A percentile compares a stretch with the other conserved stretches of the same genome.
These are phyloP conservation scores for Hygrophila difformis DNA, from an alignment of 257 asterid genomes.

Conservation along the genomic window DNA sequence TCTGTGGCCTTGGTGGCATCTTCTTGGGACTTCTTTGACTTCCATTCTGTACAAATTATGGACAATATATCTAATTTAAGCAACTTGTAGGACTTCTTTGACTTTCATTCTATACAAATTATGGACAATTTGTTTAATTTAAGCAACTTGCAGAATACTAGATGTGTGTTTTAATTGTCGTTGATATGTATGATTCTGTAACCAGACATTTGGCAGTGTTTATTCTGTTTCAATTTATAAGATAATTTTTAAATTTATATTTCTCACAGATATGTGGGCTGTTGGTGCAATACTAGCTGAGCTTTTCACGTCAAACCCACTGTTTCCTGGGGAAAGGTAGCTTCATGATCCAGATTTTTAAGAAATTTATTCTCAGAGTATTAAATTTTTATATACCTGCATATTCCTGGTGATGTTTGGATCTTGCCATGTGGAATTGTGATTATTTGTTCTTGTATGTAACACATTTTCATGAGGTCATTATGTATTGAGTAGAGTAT, in stretches of 20 bases:
- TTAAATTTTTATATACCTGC: neutral
- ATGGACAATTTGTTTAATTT: neutral
- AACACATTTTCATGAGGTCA: too few species aligned
- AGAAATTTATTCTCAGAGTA: neutral
- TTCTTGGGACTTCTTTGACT: too few species aligned
- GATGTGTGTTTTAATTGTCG: constrained; percentile 3
- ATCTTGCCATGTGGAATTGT: too few species aligned
- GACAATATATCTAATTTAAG: too few species aligned
- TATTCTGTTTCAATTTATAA: constrained; percentile 4
- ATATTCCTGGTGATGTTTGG: too few species aligned
- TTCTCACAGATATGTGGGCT: constrained; percentile 89
- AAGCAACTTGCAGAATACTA: constrained; percentile 4
- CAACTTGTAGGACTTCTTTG: too few species aligned
- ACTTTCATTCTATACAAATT: neutral
- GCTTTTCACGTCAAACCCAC: constrained; percentile 79
- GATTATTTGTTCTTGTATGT: too few species aligned
- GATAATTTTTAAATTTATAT: constrained; percentile 10
- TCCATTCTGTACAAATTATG: too few species aligned
- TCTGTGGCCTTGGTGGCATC: too few species aligned
- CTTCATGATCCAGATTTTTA: constrained; percentile 14
- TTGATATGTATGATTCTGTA: constrained; percentile 8
- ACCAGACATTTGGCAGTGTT: neutral
- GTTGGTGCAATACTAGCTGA: constrained; percentile 95
- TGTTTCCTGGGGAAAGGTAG: constrained; percentile 98
- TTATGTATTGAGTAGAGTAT: neutral